These are phyloP conservation scores for Coemansia sp. DNA, from an alignment of 192 early-diverging fungal species.

Conservation along the genomic window DNA sequence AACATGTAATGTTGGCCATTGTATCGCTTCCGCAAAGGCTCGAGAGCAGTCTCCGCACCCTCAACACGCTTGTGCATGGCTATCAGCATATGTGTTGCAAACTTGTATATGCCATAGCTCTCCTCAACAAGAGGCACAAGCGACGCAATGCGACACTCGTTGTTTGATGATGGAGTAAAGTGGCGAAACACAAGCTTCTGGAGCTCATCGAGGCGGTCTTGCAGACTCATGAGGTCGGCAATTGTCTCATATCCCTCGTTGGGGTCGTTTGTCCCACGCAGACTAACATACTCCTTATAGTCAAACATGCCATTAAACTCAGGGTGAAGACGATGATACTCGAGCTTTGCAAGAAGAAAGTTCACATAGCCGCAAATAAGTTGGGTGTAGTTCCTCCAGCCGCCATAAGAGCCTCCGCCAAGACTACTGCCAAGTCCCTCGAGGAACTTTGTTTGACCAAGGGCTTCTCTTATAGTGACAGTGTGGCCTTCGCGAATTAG, in stretches of 20 bases:
- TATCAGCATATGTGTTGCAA: conserved; percentile 91
- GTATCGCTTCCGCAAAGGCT: conserved; percentile 83
- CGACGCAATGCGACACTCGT: conserved; percentile 93
- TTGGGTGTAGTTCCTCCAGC: conserved; percentile 67
- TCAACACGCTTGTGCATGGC: conserved; percentile 80
- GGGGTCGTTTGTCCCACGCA: conserved; percentile 94
- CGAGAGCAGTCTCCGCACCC: conserved; percentile 79
- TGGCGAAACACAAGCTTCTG: conserved; percentile 85
- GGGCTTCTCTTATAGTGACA: conserved; percentile 77
- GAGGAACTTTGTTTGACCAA: conserved; percentile 79
- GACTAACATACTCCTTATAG: conserved; percentile 93
- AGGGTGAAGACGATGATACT: conserved; percentile 88
- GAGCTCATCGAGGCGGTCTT: conserved; percentile 90
- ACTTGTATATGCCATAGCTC: conserved; percentile 92
- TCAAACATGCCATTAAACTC: conserved; percentile 95
- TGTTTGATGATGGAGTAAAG: conserved; percentile 79
- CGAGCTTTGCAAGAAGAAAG: conserved; percentile 86
- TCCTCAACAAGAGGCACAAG: conserved; percentile 98
- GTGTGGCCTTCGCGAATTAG: conserved; percentile 91
- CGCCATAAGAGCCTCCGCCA: conserved; percentile 37
- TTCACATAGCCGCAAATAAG: conserved; percentile 90
- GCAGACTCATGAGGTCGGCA: conserved; percentile 86
- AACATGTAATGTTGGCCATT: conserved; percentile 83
- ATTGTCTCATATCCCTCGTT: conserved; percentile 99
- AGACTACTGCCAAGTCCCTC: conserved; percentile 63